A percentile compares a stretch with the other conserved stretches of the same genome.
phyloP scores from a whole-genome alignment of 2,329 filamentous ascomycete genomes.

The Talaromyces sp. region DNA sequence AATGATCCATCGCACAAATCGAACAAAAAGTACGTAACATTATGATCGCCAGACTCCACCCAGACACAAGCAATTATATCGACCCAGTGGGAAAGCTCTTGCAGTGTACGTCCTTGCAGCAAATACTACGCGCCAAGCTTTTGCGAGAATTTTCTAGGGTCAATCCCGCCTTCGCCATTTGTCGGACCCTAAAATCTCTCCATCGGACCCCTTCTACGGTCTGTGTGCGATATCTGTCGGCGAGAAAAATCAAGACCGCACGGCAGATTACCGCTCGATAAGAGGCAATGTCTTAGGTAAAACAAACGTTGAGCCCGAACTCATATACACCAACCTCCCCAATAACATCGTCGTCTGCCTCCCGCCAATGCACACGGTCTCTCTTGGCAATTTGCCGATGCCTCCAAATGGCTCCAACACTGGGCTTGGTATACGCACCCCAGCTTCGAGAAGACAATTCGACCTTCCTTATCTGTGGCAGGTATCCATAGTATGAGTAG shows the following conservation, averaged over 20 bases:
- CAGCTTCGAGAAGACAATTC: conserved; percentile 2
- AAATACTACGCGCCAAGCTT: conserved; percentile 4
- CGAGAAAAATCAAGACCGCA: neutral
- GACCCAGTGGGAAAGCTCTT: neutral
- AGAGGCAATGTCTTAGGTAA: conserved; percentile 7
- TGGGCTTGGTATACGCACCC: neutral
- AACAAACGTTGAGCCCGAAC: neutral
- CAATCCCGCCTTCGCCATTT: neutral
- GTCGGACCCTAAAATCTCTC: neutral
- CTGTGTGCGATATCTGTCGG: neutral
- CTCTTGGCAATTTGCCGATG: neutral
- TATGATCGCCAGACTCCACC: neutral
- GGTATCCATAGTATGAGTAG: neutral
- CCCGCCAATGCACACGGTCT: neutral
- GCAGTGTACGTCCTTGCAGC: neutral
- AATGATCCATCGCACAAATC: neutral
- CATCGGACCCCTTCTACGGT: neutral
- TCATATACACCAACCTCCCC: neutral
- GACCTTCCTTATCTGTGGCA: conserved; percentile 1
- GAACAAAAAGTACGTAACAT: conserved; percentile 1
- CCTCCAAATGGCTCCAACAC: neutral
- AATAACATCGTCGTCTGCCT: neutral
- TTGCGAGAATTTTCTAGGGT: neutral
- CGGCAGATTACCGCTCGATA: neutral
- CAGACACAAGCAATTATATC: neutral